Evolutionary conservation across 345 rosid species (phyloP).

Genomic region (Balakata baccata): DNA sequence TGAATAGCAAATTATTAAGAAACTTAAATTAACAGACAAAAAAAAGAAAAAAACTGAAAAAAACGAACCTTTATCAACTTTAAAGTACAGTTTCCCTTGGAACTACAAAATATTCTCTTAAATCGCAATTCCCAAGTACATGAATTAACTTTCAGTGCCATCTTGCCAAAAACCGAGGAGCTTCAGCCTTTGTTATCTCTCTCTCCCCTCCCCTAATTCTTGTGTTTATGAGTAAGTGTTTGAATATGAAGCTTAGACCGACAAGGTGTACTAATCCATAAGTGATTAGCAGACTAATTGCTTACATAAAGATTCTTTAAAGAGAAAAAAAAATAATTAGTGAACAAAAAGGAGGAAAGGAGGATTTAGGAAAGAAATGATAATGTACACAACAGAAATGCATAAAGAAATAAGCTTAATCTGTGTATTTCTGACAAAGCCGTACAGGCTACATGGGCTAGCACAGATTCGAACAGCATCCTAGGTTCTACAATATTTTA

Average conservation of each 20-base stretch:
- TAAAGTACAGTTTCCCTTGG: background rate
- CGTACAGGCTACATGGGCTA: constrained; percentile 44
- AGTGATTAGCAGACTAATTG: background rate
- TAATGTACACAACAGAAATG: background rate
- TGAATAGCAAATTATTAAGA: background rate
- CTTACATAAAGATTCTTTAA: background rate
- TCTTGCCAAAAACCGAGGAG: background rate
- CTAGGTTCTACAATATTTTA: constrained; percentile 35
- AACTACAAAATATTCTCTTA: background rate
- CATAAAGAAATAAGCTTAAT: background rate
- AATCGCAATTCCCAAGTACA: background rate
- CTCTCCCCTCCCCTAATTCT: background rate
- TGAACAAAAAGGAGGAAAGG: background rate
- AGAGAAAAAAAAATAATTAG: background rate
- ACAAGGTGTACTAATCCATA: background rate
- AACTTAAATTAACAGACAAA: background rate
- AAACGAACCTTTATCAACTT: background rate
- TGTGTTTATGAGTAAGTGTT: background rate
- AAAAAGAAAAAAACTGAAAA: background rate
- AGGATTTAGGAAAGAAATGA: background rate
- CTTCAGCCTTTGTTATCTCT: background rate
- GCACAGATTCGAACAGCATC: constrained; percentile 56
- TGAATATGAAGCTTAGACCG: background rate
- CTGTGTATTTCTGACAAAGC: constrained; percentile 29
- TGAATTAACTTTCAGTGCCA: background rate